Conservation (phyloP, 192 early-diverging fungal genomes). For the Mortierella hygrophila region DNA sequence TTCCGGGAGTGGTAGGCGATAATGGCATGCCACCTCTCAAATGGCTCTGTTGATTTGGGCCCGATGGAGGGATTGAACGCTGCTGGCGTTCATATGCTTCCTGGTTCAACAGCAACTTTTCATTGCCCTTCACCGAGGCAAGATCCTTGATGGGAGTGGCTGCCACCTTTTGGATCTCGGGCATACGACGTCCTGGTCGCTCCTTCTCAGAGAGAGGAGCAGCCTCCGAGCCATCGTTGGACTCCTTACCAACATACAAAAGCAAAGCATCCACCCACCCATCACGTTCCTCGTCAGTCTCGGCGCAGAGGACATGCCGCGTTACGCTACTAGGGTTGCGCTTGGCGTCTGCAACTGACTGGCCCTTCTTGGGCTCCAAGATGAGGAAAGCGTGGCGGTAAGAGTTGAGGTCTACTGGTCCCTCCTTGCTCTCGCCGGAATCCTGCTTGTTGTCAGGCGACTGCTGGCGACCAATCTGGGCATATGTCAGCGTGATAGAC, state of each 20-base stretch:
- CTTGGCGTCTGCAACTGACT: conserved; percentile 46
- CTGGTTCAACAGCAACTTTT: conserved; percentile 53
- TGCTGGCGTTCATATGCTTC: conserved; percentile 50
- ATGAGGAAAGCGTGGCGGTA: conserved; percentile 91
- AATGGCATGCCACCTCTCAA: conserved; percentile 30
- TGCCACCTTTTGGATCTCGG: conserved; percentile 47
- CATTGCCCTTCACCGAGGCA: conserved; percentile 27
- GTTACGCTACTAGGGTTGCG: conserved; percentile 52
- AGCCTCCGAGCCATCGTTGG: conserved; percentile 22
- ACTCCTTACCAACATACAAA: conserved; percentile 54
- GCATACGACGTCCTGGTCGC: conserved; percentile 27
- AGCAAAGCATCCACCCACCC: conserved; percentile 87
- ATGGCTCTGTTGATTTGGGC: conserved; percentile 23
- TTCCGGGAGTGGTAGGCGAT: conserved; percentile 25
- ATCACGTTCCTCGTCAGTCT: conserved; percentile 90
- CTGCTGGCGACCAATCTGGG: conserved; percentile 76
- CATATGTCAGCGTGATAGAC: conserved; percentile 81
- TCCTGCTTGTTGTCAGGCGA: conserved; percentile 47
- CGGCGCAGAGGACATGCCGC: conserved; percentile 88
- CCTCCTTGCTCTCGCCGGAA: conserved; percentile 33
- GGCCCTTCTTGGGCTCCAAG: conserved; percentile 82
- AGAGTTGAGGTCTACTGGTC: conserved; percentile 62
- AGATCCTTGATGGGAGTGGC: conserved; percentile 56
- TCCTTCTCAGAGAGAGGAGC: conserved; percentile 17
- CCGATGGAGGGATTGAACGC: conserved; percentile 29